These are phyloP conservation scores for Penicillium mononematosum DNA, from an alignment of 495 filamentous ascomycete genomes.

Conservation along the genomic window DNA sequence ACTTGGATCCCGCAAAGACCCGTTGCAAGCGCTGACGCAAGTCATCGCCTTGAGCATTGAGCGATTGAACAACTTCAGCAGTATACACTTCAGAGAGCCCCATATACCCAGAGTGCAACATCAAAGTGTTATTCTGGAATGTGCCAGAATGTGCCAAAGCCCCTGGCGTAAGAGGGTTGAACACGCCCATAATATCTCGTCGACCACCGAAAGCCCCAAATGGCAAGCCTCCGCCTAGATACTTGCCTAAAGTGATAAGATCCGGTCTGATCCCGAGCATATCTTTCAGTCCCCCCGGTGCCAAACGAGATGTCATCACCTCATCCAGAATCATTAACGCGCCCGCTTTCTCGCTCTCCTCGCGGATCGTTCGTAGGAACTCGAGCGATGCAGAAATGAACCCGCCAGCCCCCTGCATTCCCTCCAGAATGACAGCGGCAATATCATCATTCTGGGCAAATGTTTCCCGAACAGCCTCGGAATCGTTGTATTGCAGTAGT, in stretches of 20 bases:
- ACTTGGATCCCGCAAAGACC: not conserved
- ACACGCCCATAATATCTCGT: constrained; percentile 52
- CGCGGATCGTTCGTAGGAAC: constrained; percentile 37
- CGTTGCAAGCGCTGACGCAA: constrained; percentile 2
- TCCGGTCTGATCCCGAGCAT: constrained; percentile 46
- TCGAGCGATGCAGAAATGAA: constrained; percentile 39
- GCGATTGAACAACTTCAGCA: constrained; percentile 1
- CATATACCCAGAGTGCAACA: constrained; percentile 11
- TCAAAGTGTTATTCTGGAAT: constrained; percentile 65
- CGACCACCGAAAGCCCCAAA: constrained; percentile 60
- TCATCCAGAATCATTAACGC: constrained; percentile 13
- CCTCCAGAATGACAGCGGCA: constrained; percentile 56
- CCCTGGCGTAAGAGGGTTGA: constrained; percentile 34
- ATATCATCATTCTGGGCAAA: constrained; percentile 29
- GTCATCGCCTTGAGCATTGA: constrained; percentile 1
- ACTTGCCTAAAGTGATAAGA: constrained; percentile 56
- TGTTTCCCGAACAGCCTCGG: constrained; percentile 14
- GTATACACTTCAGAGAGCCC: constrained; percentile 10
- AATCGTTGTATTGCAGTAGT: constrained; percentile 37
- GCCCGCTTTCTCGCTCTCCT: not conserved
- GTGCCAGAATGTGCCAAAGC: constrained; percentile 56
- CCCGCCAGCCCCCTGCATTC: constrained; percentile 54
- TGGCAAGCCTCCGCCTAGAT: constrained; percentile 56
- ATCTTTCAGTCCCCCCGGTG: constrained; percentile 11
- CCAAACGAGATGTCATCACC: constrained; percentile 13